Evolutionary conservation across 257 asterid species (phyloP).

Genomic region (Jacaranda mimosifolia): DNA sequence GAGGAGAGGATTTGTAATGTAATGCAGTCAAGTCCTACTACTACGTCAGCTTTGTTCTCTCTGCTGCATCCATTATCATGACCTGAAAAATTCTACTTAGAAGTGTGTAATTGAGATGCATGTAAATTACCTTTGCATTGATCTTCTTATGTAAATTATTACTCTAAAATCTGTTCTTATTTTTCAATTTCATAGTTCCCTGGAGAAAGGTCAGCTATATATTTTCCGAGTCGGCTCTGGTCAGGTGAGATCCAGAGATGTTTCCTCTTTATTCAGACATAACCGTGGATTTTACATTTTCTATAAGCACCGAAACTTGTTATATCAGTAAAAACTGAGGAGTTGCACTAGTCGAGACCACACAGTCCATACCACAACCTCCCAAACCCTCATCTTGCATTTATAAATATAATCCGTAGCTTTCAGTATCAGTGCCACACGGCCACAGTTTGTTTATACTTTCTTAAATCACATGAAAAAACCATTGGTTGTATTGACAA

Average conservation of each 20-base stretch:
- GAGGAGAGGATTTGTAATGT: no score
- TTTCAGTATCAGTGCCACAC: no score
- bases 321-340: no score
- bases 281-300: background rate
- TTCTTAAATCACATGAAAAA: no score
- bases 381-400: no score
- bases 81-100: conserved; percentile 3
- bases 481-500: background rate
- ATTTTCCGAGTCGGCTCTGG: conserved; percentile 93
- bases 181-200: conserved; percentile 63
- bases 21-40: no score
- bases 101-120: background rate
- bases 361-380: no score
- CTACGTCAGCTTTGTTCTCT: no score
- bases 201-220: conserved; percentile 86
- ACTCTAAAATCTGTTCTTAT: conserved; percentile 1
- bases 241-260: conserved; percentile 62
- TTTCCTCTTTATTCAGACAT: background rate
- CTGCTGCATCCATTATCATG: no score
- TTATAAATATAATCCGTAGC: no score
- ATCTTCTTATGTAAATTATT: background rate
- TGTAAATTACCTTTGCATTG: background rate
- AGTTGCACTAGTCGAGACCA: no score
- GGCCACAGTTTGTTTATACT: no score
- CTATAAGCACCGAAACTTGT: background rate